phyloP scores from a whole-genome alignment of 2,329 filamentous ascomycete genomes.

The Neonectria hederae region DNA sequence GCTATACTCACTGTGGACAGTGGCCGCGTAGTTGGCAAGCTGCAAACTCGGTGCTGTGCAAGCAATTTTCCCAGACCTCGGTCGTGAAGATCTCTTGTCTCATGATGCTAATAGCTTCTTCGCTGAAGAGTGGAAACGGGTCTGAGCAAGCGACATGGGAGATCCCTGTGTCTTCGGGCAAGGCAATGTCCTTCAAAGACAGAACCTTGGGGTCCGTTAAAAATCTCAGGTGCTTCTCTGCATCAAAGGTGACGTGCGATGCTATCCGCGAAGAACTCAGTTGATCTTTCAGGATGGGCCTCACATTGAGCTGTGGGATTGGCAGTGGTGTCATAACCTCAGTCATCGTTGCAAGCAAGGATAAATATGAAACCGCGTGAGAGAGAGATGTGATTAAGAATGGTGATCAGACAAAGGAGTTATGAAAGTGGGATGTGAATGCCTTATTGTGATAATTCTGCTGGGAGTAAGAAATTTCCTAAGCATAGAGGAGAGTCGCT shows the following conservation, averaged over 20 bases:
- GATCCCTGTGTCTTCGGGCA: not conserved
- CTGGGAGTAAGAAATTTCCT: no score
- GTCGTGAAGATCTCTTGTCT: not conserved
- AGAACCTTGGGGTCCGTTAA: not conserved
- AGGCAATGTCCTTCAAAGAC: not conserved
- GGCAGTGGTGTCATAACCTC: not conserved
- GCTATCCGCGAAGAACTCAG: not conserved
- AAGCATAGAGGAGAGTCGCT: not conserved
- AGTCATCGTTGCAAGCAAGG: not conserved
- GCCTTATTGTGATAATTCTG: not conserved
- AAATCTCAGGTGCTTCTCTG: not conserved
- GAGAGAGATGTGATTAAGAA: no score
- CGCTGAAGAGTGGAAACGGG: not conserved
- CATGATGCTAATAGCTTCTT: not conserved
- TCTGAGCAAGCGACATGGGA: not conserved
- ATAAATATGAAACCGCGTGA: no score
- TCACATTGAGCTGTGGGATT: not conserved
- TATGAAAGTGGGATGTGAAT: not conserved
- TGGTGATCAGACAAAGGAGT: not conserved
- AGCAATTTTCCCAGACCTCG: constrained; percentile 3
- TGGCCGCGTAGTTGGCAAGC: not conserved
- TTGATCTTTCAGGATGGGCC: not conserved
- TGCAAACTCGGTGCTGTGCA: not conserved
- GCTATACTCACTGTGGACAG: not conserved
- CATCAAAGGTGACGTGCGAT: not conserved